Base-by-base conservation (phyloP, 768 basidiomycete genomes). In the Artomyces pyxidatus region DNA sequence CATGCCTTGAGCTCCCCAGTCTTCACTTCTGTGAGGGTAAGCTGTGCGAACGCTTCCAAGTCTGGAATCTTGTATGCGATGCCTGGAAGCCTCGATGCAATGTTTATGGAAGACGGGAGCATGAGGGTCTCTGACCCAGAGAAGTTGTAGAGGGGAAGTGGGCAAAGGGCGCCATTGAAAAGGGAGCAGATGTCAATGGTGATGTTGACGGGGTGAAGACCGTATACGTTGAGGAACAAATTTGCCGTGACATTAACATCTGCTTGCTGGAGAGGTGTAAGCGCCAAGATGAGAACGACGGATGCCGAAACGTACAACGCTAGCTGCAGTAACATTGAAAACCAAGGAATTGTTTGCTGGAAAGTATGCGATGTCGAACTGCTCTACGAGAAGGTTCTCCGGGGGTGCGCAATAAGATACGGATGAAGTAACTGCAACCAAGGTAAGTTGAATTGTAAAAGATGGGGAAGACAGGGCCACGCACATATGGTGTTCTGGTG, bases 41-140 rank as follows among this genome's bases (percentile, higher is more conserved):
- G 68, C 58, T 91, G 86, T 0, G 82, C 92, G 59, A 79, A 92
- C 16, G 88, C 92, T 63, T 97, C 92, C 5, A 97, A 73, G 65
- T 99, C 88, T 4, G 95, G 95, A 30, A 99, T 85, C 37, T 72
- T 68, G 64, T 82, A 99, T 0, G 88, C 91, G 45, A 95, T 88
- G 19, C 65, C 64, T 0, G 93, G 92, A n/a, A 94, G 72, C 50
- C 68, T 65, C 30, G 71, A 65, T 19, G 71, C 59, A 37, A 89
- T 69, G 37, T 75, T 73, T 39, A 85, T 63, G 21, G 78, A 76
- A 26, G 72, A 60, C 0, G 87, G 85, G 0, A 91, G 69, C 3
- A 75, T 67, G 45, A 91, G 66, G 3, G 81, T 75, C 60, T 85
- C 83, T 5, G 81, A 75, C 41, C 91, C 92, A n/a, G 81, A 83